Percentiles rank a stretch among this genome's conserved stretches.
phyloP scores from a whole-genome alignment of 805 yeast species.

The Starmerella ratchasimensis region DNA sequence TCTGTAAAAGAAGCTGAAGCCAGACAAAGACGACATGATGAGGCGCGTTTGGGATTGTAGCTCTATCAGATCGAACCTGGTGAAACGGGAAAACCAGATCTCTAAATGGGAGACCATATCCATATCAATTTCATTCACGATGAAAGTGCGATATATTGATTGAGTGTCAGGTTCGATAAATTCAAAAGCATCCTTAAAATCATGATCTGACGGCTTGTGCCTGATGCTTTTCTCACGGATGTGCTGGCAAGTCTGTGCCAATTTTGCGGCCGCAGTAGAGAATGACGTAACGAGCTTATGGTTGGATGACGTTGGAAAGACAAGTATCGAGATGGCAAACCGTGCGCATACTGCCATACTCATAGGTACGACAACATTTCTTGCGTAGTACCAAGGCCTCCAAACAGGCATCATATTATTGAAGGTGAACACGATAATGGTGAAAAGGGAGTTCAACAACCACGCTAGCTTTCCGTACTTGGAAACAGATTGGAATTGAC shows the following conservation, averaged over 20 bases:
- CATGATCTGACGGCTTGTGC: conserved; percentile 13
- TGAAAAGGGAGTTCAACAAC: conserved; percentile 19
- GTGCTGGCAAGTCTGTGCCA: conserved; percentile 1
- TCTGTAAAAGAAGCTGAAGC: conserved; percentile 19
- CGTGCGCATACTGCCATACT: conserved; percentile 20
- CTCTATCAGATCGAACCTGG: conserved; percentile 21
- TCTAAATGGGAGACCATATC: conserved; percentile 17
- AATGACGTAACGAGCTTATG: conserved; percentile 15
- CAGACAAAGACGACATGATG: conserved; percentile 17
- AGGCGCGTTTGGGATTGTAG: conserved; percentile 17
- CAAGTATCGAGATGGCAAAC: conserved; percentile 16
- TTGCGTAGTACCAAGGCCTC: conserved; percentile 18
- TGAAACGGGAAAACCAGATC: conserved; percentile 21
- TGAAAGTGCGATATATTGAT: conserved; percentile 9
- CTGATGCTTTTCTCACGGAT: not conserved
- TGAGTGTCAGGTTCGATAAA: conserved; percentile 11
- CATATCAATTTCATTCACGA: conserved; percentile 16
- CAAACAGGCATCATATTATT: conserved; percentile 21
- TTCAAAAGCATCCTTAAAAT: conserved; percentile 8
- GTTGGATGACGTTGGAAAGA: conserved; percentile 23
- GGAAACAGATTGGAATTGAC: conserved; percentile 13
- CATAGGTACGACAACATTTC: conserved; percentile 19
- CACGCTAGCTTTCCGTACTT: conserved; percentile 19
- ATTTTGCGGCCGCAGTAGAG: conserved; percentile 12
- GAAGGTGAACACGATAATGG: conserved; percentile 18